Base-by-base conservation (phyloP, 2,329 filamentous ascomycete species). In the Rhinocladiella similis region DNA sequence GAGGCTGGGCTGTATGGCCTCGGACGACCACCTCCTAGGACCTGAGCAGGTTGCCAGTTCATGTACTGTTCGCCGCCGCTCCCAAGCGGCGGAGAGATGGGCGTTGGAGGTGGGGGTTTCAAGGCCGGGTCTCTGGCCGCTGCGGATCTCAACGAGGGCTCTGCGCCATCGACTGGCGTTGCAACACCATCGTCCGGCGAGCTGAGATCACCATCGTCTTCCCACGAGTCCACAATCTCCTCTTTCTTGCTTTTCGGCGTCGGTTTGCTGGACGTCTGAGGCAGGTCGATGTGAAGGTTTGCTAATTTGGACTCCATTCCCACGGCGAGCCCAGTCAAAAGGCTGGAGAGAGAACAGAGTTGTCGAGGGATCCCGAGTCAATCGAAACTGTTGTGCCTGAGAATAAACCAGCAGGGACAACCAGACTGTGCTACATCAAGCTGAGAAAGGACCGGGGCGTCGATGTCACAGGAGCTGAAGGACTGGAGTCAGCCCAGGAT, bases 161-260 rank as follows among this genome's bases (percentile, higher is more conserved):
- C 52, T 39, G 48, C 22, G 19, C 58, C 53, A 12, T 63, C 63
- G 12, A 56, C 53, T 14, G 63, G 63, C 13, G 61, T 58, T n/a
- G 36, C 49, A 22, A 13, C 61, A 71, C 69, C 18, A 65, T 58
- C 59, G 38, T 42, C 42, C 13, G 51, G 54, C n/a, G 57, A 60
- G 20, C 46, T 53, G 14, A 38, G 18, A 27, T 58, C 67, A 36
- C 70, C 68, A 18, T 69, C 68, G 19, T 70, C 67, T 27, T 91
- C 88, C 89, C 89, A 92, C 42, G 86, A 90, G 62, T 91, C 89
- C 51, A 80, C 83, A 18, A 88, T 75, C 16, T 73, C 57, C 12
- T 49, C 47, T 41, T 53, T 53, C 39, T 74, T 74, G 54, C 36
- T 57, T 19, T 56, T 43, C 19, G 61, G 45, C 27, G 56, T 63